Base-by-base conservation (phyloP, 805 yeast species). In the Candida awuae region DNA sequence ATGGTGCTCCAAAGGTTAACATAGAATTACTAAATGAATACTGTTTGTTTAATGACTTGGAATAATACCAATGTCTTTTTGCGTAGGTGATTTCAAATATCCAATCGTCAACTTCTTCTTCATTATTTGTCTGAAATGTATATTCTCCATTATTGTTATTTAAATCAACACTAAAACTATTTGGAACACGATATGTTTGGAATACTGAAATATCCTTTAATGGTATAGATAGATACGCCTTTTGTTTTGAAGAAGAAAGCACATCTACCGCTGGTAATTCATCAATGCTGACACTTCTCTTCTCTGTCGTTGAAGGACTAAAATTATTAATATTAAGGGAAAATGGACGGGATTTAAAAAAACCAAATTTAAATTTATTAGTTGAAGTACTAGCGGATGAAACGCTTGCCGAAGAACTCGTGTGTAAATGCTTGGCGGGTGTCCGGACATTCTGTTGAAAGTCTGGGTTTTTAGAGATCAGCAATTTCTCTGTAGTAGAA, bases 1-100 rank as follows among this genome's bases (percentile, higher is more conserved):
- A 65, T 2, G 97, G 95, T 33, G 87, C 81, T 12, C 97, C 97
- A 68, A 88, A 90, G 3, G 90, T 83, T 26, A 46, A 33, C n/a
- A 50, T 50, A 15, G 41, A 31, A 28, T 41, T 44, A 6, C 35
- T 34, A 13, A 39, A 38, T 4, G 47, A 32, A 10, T 37, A 34
- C 18, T 48, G 50, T 47, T 43, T 62, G 45, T 43, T 59, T 44
- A 38, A 35, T 16, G 29, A 35, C 34, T 65, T 67, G 1, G 79
- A 73, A 45, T 53, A 65, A 49, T 65, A 75, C 80, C 80, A 75
- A 50, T 74, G 79, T 23, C 70, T 63, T 42, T 67, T 69, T 10
- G 76, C 68, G 45, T 58, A 71, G 39, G 62, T 66, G 39, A 72
- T 51, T 42, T 62, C 64, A 32, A 64, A 61, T 32, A 84, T 65